Conservation (phyloP, 2,329 filamentous ascomycete genomes). For the Cryphonectria parasitica region DNA sequence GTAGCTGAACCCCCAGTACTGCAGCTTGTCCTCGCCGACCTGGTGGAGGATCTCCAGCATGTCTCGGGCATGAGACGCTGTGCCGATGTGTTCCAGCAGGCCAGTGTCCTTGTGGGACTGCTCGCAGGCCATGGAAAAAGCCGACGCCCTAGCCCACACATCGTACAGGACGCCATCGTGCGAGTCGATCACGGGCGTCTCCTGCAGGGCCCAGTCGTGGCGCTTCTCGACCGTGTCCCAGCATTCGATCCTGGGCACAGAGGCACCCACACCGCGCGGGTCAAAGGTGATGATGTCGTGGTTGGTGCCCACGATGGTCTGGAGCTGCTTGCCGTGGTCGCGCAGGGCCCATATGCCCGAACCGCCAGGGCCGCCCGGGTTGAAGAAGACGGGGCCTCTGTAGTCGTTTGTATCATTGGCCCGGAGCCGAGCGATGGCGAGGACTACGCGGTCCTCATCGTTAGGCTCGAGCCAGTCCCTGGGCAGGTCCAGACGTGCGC, state of each 20-base stretch:
- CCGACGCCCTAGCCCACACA: conserved; percentile 46
- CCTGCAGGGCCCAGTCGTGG: conserved; percentile 49
- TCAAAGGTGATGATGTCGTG: conserved; percentile 57
- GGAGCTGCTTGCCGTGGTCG: conserved; percentile 41
- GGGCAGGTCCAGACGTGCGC: conserved; percentile 44
- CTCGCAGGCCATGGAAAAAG: conserved; percentile 50
- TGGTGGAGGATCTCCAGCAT: conserved; percentile 51
- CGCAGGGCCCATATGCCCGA: conserved; percentile 45
- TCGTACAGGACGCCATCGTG: conserved; percentile 51
- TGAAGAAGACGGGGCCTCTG: conserved; percentile 44
- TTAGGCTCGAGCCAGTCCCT: conserved; percentile 46
- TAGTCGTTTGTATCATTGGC: conserved; percentile 36
- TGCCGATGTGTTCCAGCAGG: conserved; percentile 48
- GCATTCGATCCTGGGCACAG: conserved; percentile 55
- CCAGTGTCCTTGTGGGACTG: conserved; percentile 40
- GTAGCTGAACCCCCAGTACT: conserved; percentile 61
- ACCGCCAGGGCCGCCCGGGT: conserved; percentile 53
- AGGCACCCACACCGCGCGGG: conserved; percentile 55
- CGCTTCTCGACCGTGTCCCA: conserved; percentile 49
- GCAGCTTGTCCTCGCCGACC: conserved; percentile 47
- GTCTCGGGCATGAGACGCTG: conserved; percentile 50
- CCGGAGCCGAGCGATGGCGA: conserved; percentile 45
- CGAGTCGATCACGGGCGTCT: conserved; percentile 50
- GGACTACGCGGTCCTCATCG: conserved; percentile 38
- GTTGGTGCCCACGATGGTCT: conserved; percentile 51